phyloP scores from a whole-genome alignment of 2,329 filamentous ascomycete genomes.

The Fusarium napiforme region DNA sequence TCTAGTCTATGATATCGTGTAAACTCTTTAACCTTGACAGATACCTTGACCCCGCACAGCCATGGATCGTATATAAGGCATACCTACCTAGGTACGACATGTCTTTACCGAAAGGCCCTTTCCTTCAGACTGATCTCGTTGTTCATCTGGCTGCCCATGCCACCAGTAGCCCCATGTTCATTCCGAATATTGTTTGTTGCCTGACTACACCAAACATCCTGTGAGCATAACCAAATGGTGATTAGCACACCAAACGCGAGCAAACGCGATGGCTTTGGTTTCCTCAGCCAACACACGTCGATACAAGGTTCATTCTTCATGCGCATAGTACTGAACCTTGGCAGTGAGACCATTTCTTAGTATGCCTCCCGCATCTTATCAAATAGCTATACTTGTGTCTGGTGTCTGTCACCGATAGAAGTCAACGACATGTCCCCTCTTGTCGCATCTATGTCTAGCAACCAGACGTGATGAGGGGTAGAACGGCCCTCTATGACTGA shows the following conservation, averaged over 20 bases:
- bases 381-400: not conserved
- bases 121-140: not conserved
- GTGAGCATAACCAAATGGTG: not conserved
- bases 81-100: not conserved
- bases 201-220: not conserved
- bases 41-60: constrained; percentile 13
- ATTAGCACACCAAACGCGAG: not conserved
- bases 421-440: constrained; percentile 12
- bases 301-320: not conserved
- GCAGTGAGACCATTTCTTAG: not conserved
- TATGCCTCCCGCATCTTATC: not conserved
- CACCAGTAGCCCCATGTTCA: not conserved
- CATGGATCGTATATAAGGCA: constrained; percentile 20
- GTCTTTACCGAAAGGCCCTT: not conserved
- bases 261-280: not conserved
- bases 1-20: constrained; percentile 2
- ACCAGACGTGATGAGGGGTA: constrained; percentile 27
- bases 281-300: not conserved
- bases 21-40: not conserved
- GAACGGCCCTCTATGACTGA: constrained; percentile 10
- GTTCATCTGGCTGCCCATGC: not conserved
- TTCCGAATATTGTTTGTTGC: not conserved
- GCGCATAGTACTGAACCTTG: not conserved
- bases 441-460: constrained; percentile 18
- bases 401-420: not conserved